Evolutionary conservation across 306 rosid genomes (phyloP).

Genomic region (Parietaria judaica): DNA sequence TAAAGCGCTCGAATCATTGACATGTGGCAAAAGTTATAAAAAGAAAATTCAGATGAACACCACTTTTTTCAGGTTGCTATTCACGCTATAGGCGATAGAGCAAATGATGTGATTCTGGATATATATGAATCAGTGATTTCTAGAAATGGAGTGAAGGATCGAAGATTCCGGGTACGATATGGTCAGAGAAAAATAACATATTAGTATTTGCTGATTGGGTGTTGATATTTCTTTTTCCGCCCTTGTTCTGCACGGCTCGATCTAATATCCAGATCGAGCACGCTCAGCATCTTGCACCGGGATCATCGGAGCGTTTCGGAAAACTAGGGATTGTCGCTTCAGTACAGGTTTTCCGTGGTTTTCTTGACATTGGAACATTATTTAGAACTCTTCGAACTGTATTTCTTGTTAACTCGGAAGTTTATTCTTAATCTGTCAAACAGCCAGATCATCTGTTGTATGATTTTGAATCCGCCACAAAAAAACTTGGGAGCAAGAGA

Average conservation of each 20-base stretch:
- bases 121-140: slow-evolving; percentile 48
- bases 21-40: background rate
- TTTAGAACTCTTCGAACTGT: too few species aligned
- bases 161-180: slow-evolving; percentile 67
- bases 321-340: slow-evolving; percentile 62
- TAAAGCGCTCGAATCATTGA: slow-evolving; percentile 4
- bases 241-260: slow-evolving; percentile 11
- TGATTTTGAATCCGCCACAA: slow-evolving; percentile 49
- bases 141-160: slow-evolving; percentile 59
- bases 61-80: slow-evolving; percentile 62
- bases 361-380: too few species aligned
- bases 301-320: slow-evolving; percentile 50
- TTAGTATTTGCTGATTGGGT: background rate
- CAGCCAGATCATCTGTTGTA: slow-evolving; percentile 78
- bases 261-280: slow-evolving; percentile 70
- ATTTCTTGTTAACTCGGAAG: too few species aligned
- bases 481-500: slow-evolving; percentile 74
- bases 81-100: slow-evolving; percentile 86
- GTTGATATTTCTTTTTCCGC: slow-evolving; percentile 6
- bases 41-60: too few species aligned
- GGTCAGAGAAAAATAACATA: slow-evolving; percentile 1
- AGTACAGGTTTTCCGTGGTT: slow-evolving; percentile 42
- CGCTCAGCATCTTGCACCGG: slow-evolving; percentile 77
- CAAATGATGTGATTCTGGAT: slow-evolving; percentile 71
- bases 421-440: background rate